A percentile compares a stretch with the other conserved stretches of the same genome.
Evolutionary conservation across 2,329 filamentous ascomycete genomes (phyloP).

Genomic region (Ascocoryne sarcoides): DNA sequence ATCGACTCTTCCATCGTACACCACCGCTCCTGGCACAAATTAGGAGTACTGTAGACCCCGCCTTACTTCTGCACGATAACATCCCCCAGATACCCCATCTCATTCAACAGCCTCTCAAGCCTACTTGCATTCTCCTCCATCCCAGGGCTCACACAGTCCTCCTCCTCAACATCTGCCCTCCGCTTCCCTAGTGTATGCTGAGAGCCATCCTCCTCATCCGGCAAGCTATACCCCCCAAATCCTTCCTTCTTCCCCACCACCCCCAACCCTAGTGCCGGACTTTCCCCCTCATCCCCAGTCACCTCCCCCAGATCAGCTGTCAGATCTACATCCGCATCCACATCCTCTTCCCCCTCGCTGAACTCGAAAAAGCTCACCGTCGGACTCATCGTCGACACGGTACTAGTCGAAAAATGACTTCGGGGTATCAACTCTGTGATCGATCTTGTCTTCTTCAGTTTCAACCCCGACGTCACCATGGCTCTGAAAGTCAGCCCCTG

Average conservation of each 20-base stretch:
- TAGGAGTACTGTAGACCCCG: too few species aligned
- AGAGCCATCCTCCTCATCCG: slow-evolving; percentile 15
- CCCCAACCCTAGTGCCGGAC: slow-evolving; percentile 3
- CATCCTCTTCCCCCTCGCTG: slow-evolving; percentile 13
- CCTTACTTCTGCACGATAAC: slow-evolving; percentile 32
- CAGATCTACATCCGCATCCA: slow-evolving; percentile 19
- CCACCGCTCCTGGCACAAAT: too few species aligned
- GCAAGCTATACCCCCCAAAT: slow-evolving; percentile 20
- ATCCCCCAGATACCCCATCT: slow-evolving; percentile 40
- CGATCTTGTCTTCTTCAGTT: neutral
- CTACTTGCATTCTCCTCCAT: slow-evolving; percentile 17
- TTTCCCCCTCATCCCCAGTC: slow-evolving; percentile 20
- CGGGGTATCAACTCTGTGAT: slow-evolving; percentile 14
- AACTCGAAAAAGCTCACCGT: slow-evolving; percentile 21
- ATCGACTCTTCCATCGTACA: too few species aligned
- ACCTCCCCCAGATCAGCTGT: slow-evolving; percentile 14
- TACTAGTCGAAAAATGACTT: slow-evolving; percentile 27
- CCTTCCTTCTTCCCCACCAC: neutral
- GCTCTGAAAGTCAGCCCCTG: slow-evolving; percentile 12
- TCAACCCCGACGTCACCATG: slow-evolving; percentile 10
- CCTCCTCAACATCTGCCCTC: too few species aligned
- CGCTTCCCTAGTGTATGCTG: too few species aligned
- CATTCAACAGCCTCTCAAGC: slow-evolving; percentile 40
- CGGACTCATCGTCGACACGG: slow-evolving; percentile 22
- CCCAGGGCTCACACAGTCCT: too few species aligned